Conservation (phyloP, 352 stramenopile species). For the Plasmopara halstedii region DNA sequence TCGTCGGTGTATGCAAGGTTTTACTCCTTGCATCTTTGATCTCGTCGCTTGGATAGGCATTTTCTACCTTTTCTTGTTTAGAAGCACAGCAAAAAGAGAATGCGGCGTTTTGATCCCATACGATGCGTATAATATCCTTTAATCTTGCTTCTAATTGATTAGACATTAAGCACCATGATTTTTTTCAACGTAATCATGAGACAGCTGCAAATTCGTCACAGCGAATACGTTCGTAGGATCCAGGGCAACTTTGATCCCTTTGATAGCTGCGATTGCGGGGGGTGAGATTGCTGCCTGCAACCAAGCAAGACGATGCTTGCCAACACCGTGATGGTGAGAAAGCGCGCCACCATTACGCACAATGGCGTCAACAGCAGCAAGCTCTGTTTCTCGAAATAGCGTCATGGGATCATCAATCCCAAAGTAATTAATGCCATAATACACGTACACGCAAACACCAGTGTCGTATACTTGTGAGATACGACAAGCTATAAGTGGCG, state of each 20-base stretch:
- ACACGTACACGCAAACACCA: constrained; percentile 93
- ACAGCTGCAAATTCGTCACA: constrained; percentile 63
- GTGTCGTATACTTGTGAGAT: constrained; percentile 95
- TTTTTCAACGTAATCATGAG: constrained; percentile 3
- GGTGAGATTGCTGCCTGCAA: constrained; percentile 74
- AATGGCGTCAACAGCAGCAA: constrained; percentile 77
- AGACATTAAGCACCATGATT: constrained; percentile 11
- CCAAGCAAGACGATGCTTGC: constrained; percentile 89
- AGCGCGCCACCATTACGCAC: constrained; percentile 86
- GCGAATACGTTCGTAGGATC: constrained; percentile 92
- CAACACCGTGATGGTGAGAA: constrained; percentile 94
- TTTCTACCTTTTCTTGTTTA: too few species aligned
- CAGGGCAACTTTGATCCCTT: constrained; percentile 82
- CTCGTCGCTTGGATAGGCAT: too few species aligned
- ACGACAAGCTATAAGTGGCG: constrained; percentile 87
- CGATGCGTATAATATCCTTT: too few species aligned
- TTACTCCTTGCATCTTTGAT: too few species aligned
- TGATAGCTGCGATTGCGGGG: constrained; percentile 54
- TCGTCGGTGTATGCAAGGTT: too few species aligned
- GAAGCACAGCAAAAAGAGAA: too few species aligned
- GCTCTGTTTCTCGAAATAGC: constrained; percentile 78
- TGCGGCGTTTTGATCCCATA: too few species aligned
- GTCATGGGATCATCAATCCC: constrained; percentile 67
- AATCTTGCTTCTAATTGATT: too few species aligned
- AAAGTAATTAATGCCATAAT: constrained; percentile 93